phyloP scores from a whole-genome alignment of 73 alveolate species.

The Tetrahymena elliotti region DNA sequence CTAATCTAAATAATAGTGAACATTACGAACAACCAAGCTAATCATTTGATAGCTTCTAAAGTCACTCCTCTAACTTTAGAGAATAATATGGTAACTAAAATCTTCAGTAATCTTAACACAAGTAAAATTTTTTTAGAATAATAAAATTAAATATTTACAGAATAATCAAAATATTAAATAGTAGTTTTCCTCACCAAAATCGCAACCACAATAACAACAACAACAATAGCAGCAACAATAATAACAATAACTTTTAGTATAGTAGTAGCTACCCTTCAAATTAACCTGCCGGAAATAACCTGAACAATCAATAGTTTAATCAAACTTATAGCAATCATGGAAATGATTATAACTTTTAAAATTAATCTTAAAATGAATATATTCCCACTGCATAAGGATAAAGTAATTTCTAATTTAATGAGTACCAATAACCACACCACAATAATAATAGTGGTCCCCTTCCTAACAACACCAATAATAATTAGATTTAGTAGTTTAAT shows the following conservation, averaged over 20 bases:
- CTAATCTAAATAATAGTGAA: background rate
- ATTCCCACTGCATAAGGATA: background rate
- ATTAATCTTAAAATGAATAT: background rate
- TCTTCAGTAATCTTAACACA: background rate
- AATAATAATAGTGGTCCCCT: background rate
- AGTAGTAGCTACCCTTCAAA: background rate
- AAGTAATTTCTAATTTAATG: background rate
- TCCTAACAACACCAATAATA: background rate
- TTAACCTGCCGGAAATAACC: background rate
- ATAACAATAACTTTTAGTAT: background rate
- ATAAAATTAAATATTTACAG: no score
- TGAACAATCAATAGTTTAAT: background rate
- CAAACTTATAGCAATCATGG: background rate
- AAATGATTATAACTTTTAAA: background rate
- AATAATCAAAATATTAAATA: no score
- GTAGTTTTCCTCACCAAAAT: background rate
- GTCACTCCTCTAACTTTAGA: background rate
- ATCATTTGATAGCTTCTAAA: background rate
- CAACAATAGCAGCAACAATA: background rate
- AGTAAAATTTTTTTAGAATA: background rate
- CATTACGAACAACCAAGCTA: background rate
- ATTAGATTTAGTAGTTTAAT: background rate
- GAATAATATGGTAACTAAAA: background rate
- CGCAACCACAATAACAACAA: background rate
- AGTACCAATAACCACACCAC: background rate